A percentile compares a stretch with the other conserved stretches of the same genome.
Evolutionary conservation across 345 rosid genomes (phyloP).

Genomic region (Geranium rotundifolium): DNA sequence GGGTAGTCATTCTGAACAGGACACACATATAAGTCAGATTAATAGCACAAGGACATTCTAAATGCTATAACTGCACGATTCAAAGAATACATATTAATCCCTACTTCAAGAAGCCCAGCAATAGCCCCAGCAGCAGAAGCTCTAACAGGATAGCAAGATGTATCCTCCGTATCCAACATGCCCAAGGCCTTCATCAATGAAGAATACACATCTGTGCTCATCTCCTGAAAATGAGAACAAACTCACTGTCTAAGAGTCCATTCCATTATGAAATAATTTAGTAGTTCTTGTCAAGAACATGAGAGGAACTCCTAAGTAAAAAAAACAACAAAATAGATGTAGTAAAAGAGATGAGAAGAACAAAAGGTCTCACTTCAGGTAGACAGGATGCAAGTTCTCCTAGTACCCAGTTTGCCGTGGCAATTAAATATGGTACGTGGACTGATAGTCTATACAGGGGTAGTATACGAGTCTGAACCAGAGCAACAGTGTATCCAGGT

Average conservation of each 20-base stretch:
- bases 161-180: constrained; percentile 41
- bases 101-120: constrained; percentile 58
- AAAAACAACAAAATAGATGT: constrained; percentile 5
- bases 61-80: constrained; percentile 8
- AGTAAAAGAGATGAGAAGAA: constrained; percentile 5
- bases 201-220: constrained; percentile 56
- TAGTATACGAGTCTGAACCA: constrained; percentile 48
- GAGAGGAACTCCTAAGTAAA: not conserved
- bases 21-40: constrained; percentile 10
- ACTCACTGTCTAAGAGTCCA: not conserved
- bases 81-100: constrained; percentile 8
- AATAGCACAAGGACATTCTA: constrained; percentile 8
- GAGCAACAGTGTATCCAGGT: constrained; percentile 37
- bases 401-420: constrained; percentile 76
- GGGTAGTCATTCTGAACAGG: constrained; percentile 55
- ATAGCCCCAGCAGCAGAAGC: constrained; percentile 77
- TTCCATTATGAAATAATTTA: not conserved
- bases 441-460: constrained; percentile 41
- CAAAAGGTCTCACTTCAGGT: constrained; percentile 42
- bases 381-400: constrained; percentile 76
- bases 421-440: constrained; percentile 58
- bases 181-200: constrained; percentile 63
- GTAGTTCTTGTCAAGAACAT: too few relatives aligned
- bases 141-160: constrained; percentile 66
- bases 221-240: constrained; percentile 38